phyloP scores from a whole-genome alignment of 2,329 filamentous ascomycete genomes.

The Ramichloridium luteum region DNA sequence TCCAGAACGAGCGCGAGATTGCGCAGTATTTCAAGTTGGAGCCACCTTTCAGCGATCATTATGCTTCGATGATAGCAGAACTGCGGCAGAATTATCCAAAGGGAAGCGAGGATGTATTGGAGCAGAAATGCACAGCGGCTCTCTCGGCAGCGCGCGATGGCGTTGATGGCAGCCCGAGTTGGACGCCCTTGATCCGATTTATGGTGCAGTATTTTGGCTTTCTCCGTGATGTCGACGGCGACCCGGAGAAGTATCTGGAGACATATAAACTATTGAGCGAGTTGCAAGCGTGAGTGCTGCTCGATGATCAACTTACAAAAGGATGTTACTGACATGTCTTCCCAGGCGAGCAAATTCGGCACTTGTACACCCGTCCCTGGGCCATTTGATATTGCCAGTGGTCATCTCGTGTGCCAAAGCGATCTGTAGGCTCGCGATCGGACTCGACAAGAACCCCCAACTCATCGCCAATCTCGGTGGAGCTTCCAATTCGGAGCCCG shows the following conservation, averaged over 20 bases:
- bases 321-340: conserved; percentile 12
- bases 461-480: conserved; percentile 50
- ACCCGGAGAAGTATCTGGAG: conserved; percentile 60
- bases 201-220: conserved; percentile 72
- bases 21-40: conserved; percentile 64
- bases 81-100: conserved; percentile 48
- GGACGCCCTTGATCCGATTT: conserved; percentile 68
- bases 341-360: conserved; percentile 62
- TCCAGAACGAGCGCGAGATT: conserved; percentile 52
- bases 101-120: conserved; percentile 40
- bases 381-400: conserved; percentile 69
- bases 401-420: conserved; percentile 71
- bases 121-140: conserved; percentile 49
- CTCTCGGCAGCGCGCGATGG: conserved; percentile 55
- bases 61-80: conserved; percentile 55
- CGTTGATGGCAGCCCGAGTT: conserved; percentile 52
- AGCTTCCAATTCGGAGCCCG: conserved; percentile 20
- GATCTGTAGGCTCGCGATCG: conserved; percentile 71
- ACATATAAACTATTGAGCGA: conserved; percentile 64
- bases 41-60: conserved; percentile 54
- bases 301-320: too few species aligned
- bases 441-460: conserved; percentile 67
- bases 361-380: conserved; percentile 65
- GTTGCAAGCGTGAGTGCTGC: conserved; percentile 53
- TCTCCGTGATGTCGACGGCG: conserved; percentile 67